Evolutionary conservation across 805 yeast genomes (phyloP).

Genomic region (Kodamaea laetipori): DNA sequence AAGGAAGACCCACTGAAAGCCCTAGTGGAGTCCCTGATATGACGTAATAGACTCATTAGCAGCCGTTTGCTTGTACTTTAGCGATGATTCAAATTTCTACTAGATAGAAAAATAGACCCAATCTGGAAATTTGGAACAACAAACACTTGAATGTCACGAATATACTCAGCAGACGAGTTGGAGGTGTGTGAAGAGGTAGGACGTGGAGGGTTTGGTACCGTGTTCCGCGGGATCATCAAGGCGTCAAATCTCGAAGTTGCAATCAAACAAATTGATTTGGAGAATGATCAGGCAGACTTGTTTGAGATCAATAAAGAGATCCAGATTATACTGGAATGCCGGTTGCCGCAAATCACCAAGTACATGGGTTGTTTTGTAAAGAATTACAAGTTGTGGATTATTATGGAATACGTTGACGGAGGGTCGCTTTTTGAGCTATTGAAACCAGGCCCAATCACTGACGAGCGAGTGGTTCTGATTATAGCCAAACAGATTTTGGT

Average conservation of each 20-base stretch:
- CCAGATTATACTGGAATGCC: constrained; percentile 65
- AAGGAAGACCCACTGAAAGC: neutral
- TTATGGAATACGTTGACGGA: constrained; percentile 80
- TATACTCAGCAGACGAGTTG: constrained; percentile 38
- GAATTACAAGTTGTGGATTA: constrained; percentile 72
- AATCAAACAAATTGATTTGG: constrained; percentile 70
- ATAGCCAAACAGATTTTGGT: constrained; percentile 56
- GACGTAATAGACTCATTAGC: neutral
- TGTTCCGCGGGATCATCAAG: constrained; percentile 61
- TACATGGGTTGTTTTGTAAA: constrained; percentile 73
- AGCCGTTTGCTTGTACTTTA: neutral
- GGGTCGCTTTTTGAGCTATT: constrained; percentile 72
- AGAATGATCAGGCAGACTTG: constrained; percentile 62
- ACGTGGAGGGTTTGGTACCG: constrained; percentile 78
- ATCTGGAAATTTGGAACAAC: constrained; percentile 1
- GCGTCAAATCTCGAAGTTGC: constrained; percentile 50
- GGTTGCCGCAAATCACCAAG: constrained; percentile 60
- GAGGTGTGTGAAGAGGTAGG: constrained; percentile 61
- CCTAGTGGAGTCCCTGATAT: neutral
- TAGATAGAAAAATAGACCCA: neutral
- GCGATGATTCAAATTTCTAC: neutral
- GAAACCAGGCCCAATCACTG: constrained; percentile 59
- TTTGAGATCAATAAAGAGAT: constrained; percentile 75
- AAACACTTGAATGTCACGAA: constrained; percentile 9
- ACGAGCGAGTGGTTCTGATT: constrained; percentile 50